A percentile compares a stretch with the other conserved stretches of the same genome.
phyloP scores from a whole-genome alignment of 768 basidiomycete species.

The Termitomyces heimii region DNA sequence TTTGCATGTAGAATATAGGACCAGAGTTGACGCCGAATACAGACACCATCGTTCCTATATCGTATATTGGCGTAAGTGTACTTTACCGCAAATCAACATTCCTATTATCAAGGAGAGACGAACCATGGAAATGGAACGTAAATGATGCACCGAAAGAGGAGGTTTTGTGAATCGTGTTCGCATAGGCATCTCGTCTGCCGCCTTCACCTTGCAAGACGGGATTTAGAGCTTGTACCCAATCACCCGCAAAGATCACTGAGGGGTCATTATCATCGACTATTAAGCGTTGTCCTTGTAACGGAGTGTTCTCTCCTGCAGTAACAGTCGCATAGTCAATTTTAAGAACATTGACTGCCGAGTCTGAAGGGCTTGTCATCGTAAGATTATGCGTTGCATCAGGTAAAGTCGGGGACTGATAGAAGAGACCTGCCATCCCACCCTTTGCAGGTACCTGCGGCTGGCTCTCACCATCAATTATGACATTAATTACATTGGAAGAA shows the following conservation, averaged over 20 bases:
- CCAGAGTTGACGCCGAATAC: background rate
- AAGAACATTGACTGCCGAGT: too few species aligned
- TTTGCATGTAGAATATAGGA: background rate
- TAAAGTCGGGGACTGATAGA: background rate
- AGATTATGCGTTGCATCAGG: background rate
- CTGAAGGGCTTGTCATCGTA: background rate
- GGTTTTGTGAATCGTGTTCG: background rate
- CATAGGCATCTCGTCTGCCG: background rate
- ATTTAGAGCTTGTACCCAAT: background rate
- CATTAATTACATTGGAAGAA: background rate
- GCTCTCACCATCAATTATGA: background rate
- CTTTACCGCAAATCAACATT: background rate
- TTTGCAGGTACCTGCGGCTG: background rate
- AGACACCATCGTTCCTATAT: background rate
- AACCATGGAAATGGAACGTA: background rate
- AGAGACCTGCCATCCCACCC: background rate
- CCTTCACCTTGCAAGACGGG: background rate
- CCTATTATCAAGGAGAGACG: too few species aligned
- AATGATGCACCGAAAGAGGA: background rate
- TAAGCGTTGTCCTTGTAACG: background rate
- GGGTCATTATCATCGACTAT: background rate
- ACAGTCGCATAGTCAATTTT: background rate
- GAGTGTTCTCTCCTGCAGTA: background rate
- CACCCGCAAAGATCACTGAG: background rate
- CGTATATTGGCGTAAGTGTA: background rate